Evolutionary conservation across 1,284 basidiomycete species (phyloP), one percentile per base, ranked within the genome.

Genomic region (Ceratobasidium sp.): DNA sequence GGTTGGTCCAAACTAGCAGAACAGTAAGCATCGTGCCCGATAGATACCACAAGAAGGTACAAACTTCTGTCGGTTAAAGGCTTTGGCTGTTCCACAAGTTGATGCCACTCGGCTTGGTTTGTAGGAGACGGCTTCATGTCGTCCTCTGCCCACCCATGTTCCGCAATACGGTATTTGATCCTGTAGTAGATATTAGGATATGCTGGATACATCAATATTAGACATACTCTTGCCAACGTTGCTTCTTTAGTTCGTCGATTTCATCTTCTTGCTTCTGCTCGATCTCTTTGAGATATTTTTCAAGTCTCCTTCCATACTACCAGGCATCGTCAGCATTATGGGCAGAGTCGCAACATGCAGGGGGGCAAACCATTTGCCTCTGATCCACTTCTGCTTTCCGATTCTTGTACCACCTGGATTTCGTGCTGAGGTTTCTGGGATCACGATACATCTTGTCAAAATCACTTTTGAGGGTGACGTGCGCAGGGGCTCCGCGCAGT

Each of bases 11-110:
- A 18, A 52, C 62, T 64, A 45, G 2, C 2, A 21, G 8, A 34
- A 26, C 18, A 41, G 41, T 28, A n/a, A n/a, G 26, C 12, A 12
- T 6, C 6, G 10, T 39, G 21, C 10, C 16, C 23, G 45, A 43
- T 30, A 26, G 10, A 18, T 21, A 6, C 3, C 9, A 36, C 10
- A 34, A n/a, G n/a, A n/a, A n/a, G n/a, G n/a, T n/a, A 52, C 23
- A 3, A 57, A 69, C 64, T 45, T 2, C 39, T 34, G 28, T 69
- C 64, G 21, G 64, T 69, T 1, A 69, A 23, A 3, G 64, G 64
- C 41, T 69, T 55, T 8, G 64, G 64, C 39, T 57, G 48, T 5
- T 4, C 23, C 21, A 69, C 50, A 8, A 69, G 52, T 12, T 53
- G 5, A 12, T 57, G 14, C 64, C 64, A 69, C 23, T 30, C 32